These are phyloP conservation scores for Chaetomium strumarium DNA, from an alignment of 2,329 filamentous ascomycete genomes.

Conservation along the genomic window DNA sequence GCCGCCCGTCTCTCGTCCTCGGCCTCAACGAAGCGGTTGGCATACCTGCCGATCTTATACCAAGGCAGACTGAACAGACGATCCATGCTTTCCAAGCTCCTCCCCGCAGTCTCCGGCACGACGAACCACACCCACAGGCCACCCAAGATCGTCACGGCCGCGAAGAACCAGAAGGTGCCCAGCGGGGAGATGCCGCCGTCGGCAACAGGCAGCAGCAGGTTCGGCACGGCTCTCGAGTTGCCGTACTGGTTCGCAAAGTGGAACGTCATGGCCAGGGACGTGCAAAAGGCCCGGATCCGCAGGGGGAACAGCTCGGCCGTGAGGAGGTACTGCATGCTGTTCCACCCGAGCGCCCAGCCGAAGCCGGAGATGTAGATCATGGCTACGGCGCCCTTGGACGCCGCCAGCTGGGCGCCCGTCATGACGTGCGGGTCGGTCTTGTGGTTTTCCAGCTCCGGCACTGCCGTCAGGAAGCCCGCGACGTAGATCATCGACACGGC, in stretches of 20 bases:
- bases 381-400: conserved; percentile 62
- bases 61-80: conserved; percentile 65
- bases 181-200: conserved; percentile 48
- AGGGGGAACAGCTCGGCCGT: conserved; percentile 74
- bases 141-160: conserved; percentile 60
- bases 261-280: conserved; percentile 68
- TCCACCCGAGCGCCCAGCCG: conserved; percentile 68
- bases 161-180: conserved; percentile 75
- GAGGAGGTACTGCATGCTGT: conserved; percentile 71
- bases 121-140: conserved; percentile 66
- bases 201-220: conserved; percentile 55
- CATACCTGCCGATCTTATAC: conserved; percentile 62
- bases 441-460: conserved; percentile 48
- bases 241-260: conserved; percentile 78
- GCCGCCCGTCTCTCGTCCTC: conserved; percentile 32
- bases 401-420: conserved; percentile 40
- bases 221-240: conserved; percentile 67
- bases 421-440: conserved; percentile 20
- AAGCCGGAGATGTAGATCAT: conserved; percentile 67
- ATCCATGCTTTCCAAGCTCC: conserved; percentile 65
- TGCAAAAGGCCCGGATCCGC: conserved; percentile 64
- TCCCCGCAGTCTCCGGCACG: conserved; percentile 65
- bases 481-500: conserved; percentile 57
- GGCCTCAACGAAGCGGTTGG: conserved; percentile 46
- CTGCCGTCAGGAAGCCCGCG: conserved; percentile 54